Evolutionary conservation across 192 early-diverging fungal genomes (phyloP), one percentile per base, ranked within the genome.

Genomic region (Rhizophagus clarus): DNA sequence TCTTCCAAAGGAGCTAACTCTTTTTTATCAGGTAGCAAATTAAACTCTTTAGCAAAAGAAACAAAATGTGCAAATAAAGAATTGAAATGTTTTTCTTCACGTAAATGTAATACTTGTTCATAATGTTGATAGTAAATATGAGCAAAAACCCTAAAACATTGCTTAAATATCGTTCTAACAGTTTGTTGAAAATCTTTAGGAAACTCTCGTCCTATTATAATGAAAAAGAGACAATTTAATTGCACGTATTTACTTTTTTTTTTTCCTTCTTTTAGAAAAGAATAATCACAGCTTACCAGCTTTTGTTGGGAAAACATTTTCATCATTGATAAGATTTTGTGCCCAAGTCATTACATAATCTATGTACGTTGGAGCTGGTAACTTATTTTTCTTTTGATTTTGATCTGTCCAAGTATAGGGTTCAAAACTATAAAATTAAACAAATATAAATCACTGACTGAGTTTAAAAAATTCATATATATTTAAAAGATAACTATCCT

Each of bases 61-160:
- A 96, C 89, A 83, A 99, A 95, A 81, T 99, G 97, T 2, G 97
- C 95, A 91, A 97, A 97, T 17, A 99, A 86, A 3, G 97, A 95
- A 88, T 99, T 99, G 77, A 98, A 90, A 81, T 99, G 97, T 0
- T 90, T 90, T 80, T 99, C 96, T 61, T 93, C 90, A 45, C 87
- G 88, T 37, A 98, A 83, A 81, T 92, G 92, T 45, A 97, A 85
- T 47, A 99, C 88, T 81, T 94, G 91, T 68, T 93, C 93, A 77
- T 95, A 97, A 83, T 99, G 97, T 14, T 88, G 81, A 84, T 95
- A 93, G 83, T 97, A 99, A 47, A 99, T 96, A 82, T 99, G 97
- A 3, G 93, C 95, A 83, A 99, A 92, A 17, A 99, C 88, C 51
- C 96, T 91, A 72, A 95, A 93, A 72, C 97, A 82, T 61, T 98